Conservation (phyloP, 768 basidiomycete genomes). For the Suillus occidentalis region DNA sequence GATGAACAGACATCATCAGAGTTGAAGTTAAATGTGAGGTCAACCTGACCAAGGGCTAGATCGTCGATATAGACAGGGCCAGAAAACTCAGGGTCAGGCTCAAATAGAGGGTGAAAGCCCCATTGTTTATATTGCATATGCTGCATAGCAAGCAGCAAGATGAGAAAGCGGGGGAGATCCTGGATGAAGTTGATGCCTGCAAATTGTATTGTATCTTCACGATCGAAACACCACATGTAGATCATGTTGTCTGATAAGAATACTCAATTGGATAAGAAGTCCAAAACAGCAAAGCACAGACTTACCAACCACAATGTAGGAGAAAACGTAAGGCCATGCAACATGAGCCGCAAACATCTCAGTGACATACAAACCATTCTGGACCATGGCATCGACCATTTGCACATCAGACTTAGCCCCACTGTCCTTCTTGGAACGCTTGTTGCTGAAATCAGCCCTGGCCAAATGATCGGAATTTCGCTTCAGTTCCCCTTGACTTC, state of each 20-base stretch:
- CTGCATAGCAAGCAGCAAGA: conserved; percentile 13
- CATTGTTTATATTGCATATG: conserved; percentile 10
- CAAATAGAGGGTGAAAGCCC: conserved; percentile 5
- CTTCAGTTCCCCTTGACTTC: too few relatives aligned
- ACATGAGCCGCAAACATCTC: conserved; percentile 3
- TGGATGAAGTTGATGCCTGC: conserved; percentile 13
- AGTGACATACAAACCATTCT: not conserved
- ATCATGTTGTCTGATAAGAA: not conserved
- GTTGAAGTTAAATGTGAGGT: not conserved
- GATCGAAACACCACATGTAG: conserved; percentile 7
- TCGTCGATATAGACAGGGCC: not conserved
- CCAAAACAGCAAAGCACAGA: too few relatives aligned
- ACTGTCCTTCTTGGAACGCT: too few relatives aligned
- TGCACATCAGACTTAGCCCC: too few relatives aligned
- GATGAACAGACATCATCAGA: not conserved
- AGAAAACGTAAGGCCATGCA: not conserved
- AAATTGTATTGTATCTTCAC: conserved; percentile 3
- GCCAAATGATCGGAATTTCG: too few relatives aligned
- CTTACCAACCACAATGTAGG: not conserved
- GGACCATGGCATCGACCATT: not conserved
- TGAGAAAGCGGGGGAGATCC: conserved; percentile 13
- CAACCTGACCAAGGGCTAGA: not conserved
- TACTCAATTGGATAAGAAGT: not conserved
- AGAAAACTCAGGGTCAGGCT: not conserved
- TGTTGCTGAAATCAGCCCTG: too few relatives aligned